phyloP scores from a whole-genome alignment of 192 early-diverging fungal genomes.

The Radiomyces spectabilis region DNA sequence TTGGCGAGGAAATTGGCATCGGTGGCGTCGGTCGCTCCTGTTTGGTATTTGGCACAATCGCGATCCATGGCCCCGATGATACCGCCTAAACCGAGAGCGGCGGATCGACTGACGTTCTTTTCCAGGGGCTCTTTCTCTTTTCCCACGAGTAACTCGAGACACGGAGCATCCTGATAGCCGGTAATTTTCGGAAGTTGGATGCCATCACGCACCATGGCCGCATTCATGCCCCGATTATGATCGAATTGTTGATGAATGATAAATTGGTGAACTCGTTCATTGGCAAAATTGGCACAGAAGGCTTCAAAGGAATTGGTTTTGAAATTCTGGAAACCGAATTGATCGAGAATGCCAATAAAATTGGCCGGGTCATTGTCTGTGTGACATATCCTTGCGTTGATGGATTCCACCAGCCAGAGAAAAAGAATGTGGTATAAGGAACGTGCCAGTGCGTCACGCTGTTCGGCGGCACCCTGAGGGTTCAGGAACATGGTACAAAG shows the following conservation, averaged over 20 bases:
- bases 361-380: constrained; percentile 57
- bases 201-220: constrained; percentile 42
- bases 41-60: constrained; percentile 34
- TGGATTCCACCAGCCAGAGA: constrained; percentile 84
- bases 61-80: constrained; percentile 37
- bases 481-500: constrained; percentile 89
- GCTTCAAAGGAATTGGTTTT: constrained; percentile 57
- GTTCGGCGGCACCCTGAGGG: constrained; percentile 61
- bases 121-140: constrained; percentile 33
- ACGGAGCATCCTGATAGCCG: constrained; percentile 39
- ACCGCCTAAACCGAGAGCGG: constrained; percentile 29
- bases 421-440: constrained; percentile 86
- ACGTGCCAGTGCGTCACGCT: constrained; percentile 76
- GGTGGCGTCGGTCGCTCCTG: constrained; percentile 35
- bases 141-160: constrained; percentile 49
- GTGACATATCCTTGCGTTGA: constrained; percentile 78
- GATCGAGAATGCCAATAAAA: constrained; percentile 81
- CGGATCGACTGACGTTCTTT: constrained; percentile 2
- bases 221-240: constrained; percentile 36
- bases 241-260: constrained; percentile 47
- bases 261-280: constrained; percentile 62
- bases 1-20: constrained; percentile 36
- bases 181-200: constrained; percentile 46
- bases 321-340: constrained; percentile 61
- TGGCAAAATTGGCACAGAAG: constrained; percentile 62